Evolutionary conservation across 2,329 filamentous ascomycete genomes (phyloP).

Genomic region (Cytospora piceicola): DNA sequence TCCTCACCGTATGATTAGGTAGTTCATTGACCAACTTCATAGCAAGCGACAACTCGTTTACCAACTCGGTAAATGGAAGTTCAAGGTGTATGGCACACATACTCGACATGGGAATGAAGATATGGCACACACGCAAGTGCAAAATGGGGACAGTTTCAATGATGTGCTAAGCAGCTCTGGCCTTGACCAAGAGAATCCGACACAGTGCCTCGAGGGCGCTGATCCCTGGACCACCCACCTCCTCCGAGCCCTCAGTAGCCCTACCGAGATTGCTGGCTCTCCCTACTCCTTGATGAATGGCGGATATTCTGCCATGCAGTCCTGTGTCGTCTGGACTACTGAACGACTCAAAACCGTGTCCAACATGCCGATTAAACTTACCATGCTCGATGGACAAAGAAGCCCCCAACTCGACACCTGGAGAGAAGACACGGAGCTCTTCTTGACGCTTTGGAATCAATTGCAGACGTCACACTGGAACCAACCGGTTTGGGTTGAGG

Average conservation of each 20-base stretch:
- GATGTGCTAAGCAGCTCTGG: neutral
- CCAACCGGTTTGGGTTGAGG: neutral
- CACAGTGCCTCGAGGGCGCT: neutral
- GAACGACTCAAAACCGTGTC: neutral
- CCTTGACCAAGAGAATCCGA: neutral
- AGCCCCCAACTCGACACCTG: neutral
- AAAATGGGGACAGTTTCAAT: neutral
- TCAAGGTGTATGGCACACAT: neutral
- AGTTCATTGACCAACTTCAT: neutral
- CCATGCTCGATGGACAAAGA: neutral
- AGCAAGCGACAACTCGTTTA: neutral
- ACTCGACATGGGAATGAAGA: neutral
- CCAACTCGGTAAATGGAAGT: neutral
- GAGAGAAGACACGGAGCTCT: neutral
- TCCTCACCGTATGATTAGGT: neutral
- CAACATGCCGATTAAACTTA: neutral
- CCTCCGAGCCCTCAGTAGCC: neutral
- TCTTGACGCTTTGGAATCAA: neutral
- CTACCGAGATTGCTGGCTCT: too few relatives aligned
- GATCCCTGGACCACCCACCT: neutral
- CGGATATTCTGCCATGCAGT: neutral
- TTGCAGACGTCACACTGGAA: neutral
- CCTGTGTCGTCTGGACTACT: neutral
- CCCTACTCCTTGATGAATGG: neutral
- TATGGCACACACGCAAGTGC: neutral